phyloP scores from a whole-genome alignment of 2,329 filamentous ascomycete genomes.

The Alternaria panax region DNA sequence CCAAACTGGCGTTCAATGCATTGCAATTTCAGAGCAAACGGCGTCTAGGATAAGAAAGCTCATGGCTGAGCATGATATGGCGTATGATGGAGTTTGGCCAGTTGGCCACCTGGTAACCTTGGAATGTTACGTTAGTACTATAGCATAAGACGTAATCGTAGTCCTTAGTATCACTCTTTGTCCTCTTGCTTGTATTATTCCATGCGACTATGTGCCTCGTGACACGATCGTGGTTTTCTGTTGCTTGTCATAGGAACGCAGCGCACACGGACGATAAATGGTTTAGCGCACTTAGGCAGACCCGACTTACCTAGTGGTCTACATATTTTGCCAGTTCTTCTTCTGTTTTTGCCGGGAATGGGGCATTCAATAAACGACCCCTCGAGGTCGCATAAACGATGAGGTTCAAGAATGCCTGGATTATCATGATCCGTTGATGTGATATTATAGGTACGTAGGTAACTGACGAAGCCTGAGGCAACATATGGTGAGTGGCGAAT shows the following conservation, averaged over 20 bases:
- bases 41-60: constrained; percentile 10
- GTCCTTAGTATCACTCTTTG: constrained; percentile 5
- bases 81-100: constrained; percentile 3
- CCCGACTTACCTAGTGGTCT: not conserved
- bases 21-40: not conserved
- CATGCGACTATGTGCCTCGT: not conserved
- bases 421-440: not conserved
- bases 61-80: constrained; percentile 6
- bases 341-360: not conserved
- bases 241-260: not conserved
- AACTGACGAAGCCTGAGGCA: not conserved
- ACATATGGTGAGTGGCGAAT: not conserved
- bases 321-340: not conserved
- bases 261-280: not conserved
- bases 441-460: too few relatives aligned
- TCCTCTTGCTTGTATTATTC: not conserved
- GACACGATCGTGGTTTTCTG: not conserved
- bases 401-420: not conserved
- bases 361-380: not conserved
- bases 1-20: constrained; percentile 6
- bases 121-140: constrained; percentile 6
- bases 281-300: not conserved
- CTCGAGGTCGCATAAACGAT: not conserved
- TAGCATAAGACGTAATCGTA: constrained; percentile 16
- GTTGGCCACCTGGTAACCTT: constrained; percentile 3